Evolutionary conservation across 495 filamentous ascomycete genomes (phyloP), one percentile per base, ranked within the genome.

Genomic region (Tetracladium setigerum): DNA sequence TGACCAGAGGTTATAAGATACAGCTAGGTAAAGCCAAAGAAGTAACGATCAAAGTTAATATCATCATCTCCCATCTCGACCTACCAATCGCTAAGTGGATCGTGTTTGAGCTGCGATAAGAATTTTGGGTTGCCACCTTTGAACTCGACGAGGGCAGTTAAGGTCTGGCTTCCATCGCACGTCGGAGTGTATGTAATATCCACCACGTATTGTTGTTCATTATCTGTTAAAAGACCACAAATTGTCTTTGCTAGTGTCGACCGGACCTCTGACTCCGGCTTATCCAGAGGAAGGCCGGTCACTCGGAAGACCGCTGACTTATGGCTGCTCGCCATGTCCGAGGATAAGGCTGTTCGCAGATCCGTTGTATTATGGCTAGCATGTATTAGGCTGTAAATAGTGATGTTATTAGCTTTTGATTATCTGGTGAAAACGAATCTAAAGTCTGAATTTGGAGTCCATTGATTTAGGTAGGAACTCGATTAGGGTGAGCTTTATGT

Each of bases 11-110:
- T 17, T n/a, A 27, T 14, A 33, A 14, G 38, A 15, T 54, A 49
- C 22, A 54, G 51, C 39, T 54, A 39, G 18, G 51, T 54, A 30
- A 54, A 49, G 45, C 51, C 51, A 31, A 54, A 54, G 46, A 53
- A 53, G 27, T 54, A 32, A 9, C 35, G 6, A 41, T 49, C 51
- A 44, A 54, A 49, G 35, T 38, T 53, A 30, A 53, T 53, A 32
- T 53, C 50, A 5, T 24, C 30, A 43, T 18, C 43, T 15, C 30
- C 41, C 43, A 35, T 53, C 36, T 40, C 50, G 9, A 47, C 32
- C 14, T 31, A 36, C 34, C 35, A 53, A 35, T 46, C 42, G 7
- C 31, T 33, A 5, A 53, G 37, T 15, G 50, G 50, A 39, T 41
- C 15, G 14, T 19, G 13, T 6, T 18, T 22, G 37, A 53, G 50